These are phyloP conservation scores for Fagopyrum tataricum DNA, from an alignment of 148 eudicot genomes.

Conservation along the genomic window DNA sequence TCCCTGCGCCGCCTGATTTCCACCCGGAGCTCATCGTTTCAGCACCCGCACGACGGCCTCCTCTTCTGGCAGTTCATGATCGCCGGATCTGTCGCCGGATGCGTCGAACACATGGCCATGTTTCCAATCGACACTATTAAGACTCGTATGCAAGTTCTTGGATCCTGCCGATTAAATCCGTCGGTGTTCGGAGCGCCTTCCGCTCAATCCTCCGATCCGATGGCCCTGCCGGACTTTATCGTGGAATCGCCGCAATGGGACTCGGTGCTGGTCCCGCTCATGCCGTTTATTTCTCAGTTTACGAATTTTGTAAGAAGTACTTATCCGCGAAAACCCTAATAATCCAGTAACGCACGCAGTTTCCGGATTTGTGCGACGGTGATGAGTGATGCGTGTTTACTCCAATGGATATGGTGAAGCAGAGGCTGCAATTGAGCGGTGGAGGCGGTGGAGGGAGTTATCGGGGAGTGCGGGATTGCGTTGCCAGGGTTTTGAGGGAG, in stretches of 20 bases:
- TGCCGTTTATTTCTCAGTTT: slow-evolving; percentile 78
- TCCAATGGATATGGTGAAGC: slow-evolving; percentile 98
- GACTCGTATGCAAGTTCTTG: slow-evolving; percentile 88
- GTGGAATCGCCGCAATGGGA: slow-evolving; percentile 87
- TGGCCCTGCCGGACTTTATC: slow-evolving; percentile 62
- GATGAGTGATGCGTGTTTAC: slow-evolving; percentile 86
- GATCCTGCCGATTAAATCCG: slow-evolving; percentile 63
- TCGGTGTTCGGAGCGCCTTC: slow-evolving; percentile 37
- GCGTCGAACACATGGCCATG: slow-evolving; percentile 90
- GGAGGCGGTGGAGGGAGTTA: slow-evolving; percentile 48
- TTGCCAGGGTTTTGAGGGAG: slow-evolving; percentile 57
- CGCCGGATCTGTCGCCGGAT: slow-evolving; percentile 86
- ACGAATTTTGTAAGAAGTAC: slow-evolving; percentile 62
- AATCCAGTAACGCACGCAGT: slow-evolving; percentile 55
- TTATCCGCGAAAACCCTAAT: slow-evolving; percentile 42
- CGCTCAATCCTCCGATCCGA: slow-evolving; percentile 48
- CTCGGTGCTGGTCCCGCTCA: slow-evolving; percentile 98
- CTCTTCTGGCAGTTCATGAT: slow-evolving; percentile 82
- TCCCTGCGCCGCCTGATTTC: slow-evolving; percentile 31
- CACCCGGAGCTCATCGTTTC: slow-evolving; percentile 23
- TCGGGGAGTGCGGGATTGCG: slow-evolving; percentile 67
- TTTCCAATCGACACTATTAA: slow-evolving; percentile 84
- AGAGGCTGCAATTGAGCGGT: slow-evolving; percentile 66
- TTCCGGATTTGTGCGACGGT: slow-evolving; percentile 75
- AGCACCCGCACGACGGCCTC: slow-evolving; percentile 56